Base-by-base conservation (phyloP, 2,329 filamentous ascomycete species). In the Exserohilum turcica region DNA sequence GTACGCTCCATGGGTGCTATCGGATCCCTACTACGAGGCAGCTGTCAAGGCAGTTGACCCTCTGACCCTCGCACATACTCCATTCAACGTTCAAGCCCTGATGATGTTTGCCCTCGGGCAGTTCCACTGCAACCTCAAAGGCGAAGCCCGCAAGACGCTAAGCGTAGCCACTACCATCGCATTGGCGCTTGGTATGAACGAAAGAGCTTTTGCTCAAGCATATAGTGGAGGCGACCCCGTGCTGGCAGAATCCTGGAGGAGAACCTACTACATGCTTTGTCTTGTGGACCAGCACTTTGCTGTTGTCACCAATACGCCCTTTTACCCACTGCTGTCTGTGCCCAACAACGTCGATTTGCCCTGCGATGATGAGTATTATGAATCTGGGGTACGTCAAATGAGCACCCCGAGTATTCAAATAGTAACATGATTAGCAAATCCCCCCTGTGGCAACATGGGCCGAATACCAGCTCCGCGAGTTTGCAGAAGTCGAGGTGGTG, bases 241-340 rank as follows among this genome's bases (percentile, higher is more conserved):
- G 1, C 71, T 92, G 2, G 90, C 92, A 69, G 92, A 97, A 74
- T 91, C 87, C 67, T 88, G 90, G 84, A 84, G 91, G 24, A 82
- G 92, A 47, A 96, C 92, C 0, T 97, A 91, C 89, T 96, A 92
- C 89, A 90, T 85, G 63, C 59, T 90, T 5, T 90, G 87, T 65
- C 80, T 91, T 19, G 82, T 90, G 6, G 91, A 95, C 68, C 90
- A 88, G 44, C 87, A 95, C 80, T 82, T 94, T 55, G 89, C 91
- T 3, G 88, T 90, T 3, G 85, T 95, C 58, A 87, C 87, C 60
- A 83, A 85, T n/a, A 82, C 84, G 55, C 88, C 87, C 24, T 86
- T 84, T 46, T 89, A 89, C 68, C 70, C 80, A 5, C 78, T 90
- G 27, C 88, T 84, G 57, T 83, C 86, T 48, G 80, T 91, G 12